A percentile compares a stretch with the other conserved stretches of the same genome.
Conservation (phyloP, 106 monocot genomes). For the Xerophyta viscosa region DNA sequence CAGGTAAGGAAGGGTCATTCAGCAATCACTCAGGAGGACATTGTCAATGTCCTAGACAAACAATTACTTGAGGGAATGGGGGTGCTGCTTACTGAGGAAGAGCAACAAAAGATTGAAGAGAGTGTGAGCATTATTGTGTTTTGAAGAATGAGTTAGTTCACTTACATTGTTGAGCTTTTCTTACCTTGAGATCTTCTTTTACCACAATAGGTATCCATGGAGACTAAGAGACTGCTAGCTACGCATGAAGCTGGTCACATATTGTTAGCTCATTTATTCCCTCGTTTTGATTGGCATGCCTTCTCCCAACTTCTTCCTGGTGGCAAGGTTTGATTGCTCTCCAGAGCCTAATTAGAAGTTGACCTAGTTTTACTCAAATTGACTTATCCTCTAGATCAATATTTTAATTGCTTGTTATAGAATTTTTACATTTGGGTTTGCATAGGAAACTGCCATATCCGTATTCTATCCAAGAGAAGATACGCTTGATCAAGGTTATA, state of each 20-base stretch:
- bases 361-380: too few relatives aligned
- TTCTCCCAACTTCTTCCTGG: constrained; percentile 95
- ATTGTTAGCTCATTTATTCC: constrained; percentile 77
- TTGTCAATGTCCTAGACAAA: constrained; percentile 78
- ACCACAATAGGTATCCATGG: constrained; percentile 40
- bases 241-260: constrained; percentile 93
- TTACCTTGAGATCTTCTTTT: too few relatives aligned
- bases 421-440: constrained; percentile 1
- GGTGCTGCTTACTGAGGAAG: constrained; percentile 85
- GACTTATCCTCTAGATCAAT: too few relatives aligned
- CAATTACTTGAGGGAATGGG: constrained; percentile 93
- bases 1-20: constrained; percentile 83
- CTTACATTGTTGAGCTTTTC: too few relatives aligned
- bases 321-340: constrained; percentile 55
- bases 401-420: too few relatives aligned
- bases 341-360: too few relatives aligned
- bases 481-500: constrained; percentile 81
- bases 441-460: constrained; percentile 83
- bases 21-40: constrained; percentile 62
- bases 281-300: constrained; percentile 89
- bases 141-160: too few relatives aligned
- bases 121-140: constrained; percentile 52
- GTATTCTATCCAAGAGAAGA: constrained; percentile 85
- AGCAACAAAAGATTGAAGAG: constrained; percentile 77
- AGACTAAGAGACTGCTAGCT: constrained; percentile 66